Evolutionary conservation across 768 basidiomycete genomes (phyloP), one percentile per base, ranked within the genome.

Genomic region (Lanmaoa pseudosensibilis): DNA sequence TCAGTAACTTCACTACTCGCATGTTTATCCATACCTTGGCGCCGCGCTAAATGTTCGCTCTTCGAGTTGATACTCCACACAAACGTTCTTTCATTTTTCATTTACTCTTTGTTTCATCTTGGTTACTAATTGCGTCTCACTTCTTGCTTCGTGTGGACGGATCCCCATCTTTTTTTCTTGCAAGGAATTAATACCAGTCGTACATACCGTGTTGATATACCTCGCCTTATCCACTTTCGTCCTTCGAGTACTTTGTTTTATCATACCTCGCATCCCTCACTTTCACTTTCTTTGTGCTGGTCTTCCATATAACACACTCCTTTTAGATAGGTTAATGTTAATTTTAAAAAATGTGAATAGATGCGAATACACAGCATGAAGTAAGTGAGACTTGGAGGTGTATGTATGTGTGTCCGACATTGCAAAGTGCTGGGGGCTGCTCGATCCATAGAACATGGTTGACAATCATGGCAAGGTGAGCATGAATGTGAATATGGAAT

Each of bases 171-270:
- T 18, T 18, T 32, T 18, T 37, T 38, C 58, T 54, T 67, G 53
- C 55, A 57, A 47, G 59, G 64, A 61, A 57, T 57, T 41, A 41
- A 65, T 61, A 46, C 62, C 51, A 40, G 46, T 25, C 39, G 44
- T 57, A 62, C 50, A 50, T 63, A 40, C 41, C 27, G 12, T 50
- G 46, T 58, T 18, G 39, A 53, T 43, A 45, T 55, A 52, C 52
- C 50, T 37, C n/a, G 32, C 51, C 4, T 52, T 34, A 50, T 47
- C 23, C 27, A 4, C 38, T 33, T 53, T 60, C 21, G 36, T 19
- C 25, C n/a, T 34, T 46, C 51, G 9, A 36, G 39, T 41, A 39
- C 46, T 46, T 48, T n/a, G 25, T 4, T 52, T 46, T 45, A 36
- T 50, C 16, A 43, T 32, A 8, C 30, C 45, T 34, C 39, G 34